A percentile compares a stretch with the other conserved stretches of the same genome.
These are phyloP conservation scores for Quercus bicolor DNA, from an alignment of 306 rosid genomes.

Conservation along the genomic window DNA sequence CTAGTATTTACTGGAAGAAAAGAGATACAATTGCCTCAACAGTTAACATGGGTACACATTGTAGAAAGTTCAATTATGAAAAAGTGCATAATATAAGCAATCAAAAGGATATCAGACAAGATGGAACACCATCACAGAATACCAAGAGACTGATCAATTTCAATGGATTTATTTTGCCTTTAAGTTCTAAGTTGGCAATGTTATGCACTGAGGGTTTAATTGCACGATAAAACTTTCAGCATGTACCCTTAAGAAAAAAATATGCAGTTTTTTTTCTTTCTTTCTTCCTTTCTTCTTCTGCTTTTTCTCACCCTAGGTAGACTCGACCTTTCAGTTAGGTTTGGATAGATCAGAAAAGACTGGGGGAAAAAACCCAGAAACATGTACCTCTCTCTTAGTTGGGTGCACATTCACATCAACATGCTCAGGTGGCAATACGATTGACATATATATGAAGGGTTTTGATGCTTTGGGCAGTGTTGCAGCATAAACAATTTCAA, in stretches of 20 bases:
- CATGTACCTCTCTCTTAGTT: slow-evolving; percentile 86
- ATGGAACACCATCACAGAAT: slow-evolving; percentile 1
- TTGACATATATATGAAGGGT: slow-evolving; percentile 83
- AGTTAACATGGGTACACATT: too few species aligned
- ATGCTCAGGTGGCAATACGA: slow-evolving; percentile 76
- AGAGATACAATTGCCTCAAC: too few species aligned
- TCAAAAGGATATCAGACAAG: neutral
- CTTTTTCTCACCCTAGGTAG: neutral
- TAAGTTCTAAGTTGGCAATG: neutral
- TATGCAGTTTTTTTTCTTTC: neutral
- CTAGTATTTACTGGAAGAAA: too few species aligned
- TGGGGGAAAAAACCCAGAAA: neutral
- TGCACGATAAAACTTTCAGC: neutral
- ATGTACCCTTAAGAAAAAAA: neutral
- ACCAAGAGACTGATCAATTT: too few species aligned
- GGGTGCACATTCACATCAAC: slow-evolving; percentile 93
- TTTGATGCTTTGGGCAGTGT: slow-evolving; percentile 93
- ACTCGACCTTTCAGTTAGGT: neutral
- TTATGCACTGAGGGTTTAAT: neutral
- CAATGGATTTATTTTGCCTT: too few species aligned
- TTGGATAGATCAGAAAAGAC: neutral
- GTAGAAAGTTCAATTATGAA: too few species aligned
- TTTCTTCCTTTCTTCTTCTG: neutral
- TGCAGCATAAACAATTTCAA: slow-evolving; percentile 92
- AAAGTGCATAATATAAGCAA: neutral